Base-by-base conservation (phyloP, 1,139 yeast species). In the Yamadazyma blattariae region DNA sequence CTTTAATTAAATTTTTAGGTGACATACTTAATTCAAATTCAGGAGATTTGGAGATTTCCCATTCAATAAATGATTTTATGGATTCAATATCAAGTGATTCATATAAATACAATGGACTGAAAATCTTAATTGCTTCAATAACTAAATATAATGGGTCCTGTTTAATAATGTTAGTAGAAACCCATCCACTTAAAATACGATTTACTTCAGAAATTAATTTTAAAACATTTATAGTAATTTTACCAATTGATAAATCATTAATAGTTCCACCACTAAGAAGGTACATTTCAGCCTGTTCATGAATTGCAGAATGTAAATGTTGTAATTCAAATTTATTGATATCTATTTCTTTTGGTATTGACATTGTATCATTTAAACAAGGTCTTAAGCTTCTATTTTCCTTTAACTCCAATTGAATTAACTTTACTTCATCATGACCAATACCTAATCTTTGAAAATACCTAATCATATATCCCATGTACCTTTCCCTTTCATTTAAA, bases 71-170 rank as follows among this genome's bases (percentile, higher is more conserved):
- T 3, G 30, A 25, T 6, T 27, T 12, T 11, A 50, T 17, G 2
- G 35, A 14, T 1, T 24, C 27, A 8, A 40, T 35, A 8, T 41
- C 19, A 8, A 24, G 6, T 7, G 16, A 20, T 6, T 43, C 37
- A 34, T 47, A 61, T 4, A 55, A 37, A 32, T 54, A 51, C 5
- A 43, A 33, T 1, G 67, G 67, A 0, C 52, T 51, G 34, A 55
- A 45, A 7, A 34, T 27, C 24, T 41, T 37, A 13, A 57, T 43
- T 1, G 56, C 48, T 13, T 45, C 33, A 22, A 50, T 44, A 3
- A 59, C 21, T 6, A 36, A 25, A 10, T 29, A 11, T 18, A 44
- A 33, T 1, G 49, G 50, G 31, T 46, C 51, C 7, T 30, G 23
- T 12, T 13, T 9, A 12, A 13, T 4, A 2, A 19, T 14, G 34